Conservation (phyloP, 1,284 basidiomycete species). For the Coniferiporia weirii region DNA sequence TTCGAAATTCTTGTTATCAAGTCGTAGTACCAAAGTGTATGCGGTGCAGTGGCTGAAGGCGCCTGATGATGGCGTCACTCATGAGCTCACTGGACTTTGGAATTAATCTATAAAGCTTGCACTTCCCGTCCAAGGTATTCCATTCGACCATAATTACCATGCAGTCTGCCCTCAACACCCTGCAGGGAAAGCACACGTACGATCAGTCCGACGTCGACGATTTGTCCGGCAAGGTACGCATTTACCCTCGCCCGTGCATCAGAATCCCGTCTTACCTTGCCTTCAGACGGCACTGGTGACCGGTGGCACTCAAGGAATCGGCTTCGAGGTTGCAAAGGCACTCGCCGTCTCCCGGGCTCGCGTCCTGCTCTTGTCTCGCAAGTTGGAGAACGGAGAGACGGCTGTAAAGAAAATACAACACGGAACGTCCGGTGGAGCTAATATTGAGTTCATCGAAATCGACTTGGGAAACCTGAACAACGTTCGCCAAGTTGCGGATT, state of each 20-base stretch:
- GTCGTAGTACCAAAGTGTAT: no score
- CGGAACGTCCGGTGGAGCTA: no score
- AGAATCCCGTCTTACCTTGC: background rate
- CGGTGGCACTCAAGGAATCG: conserved; percentile 38
- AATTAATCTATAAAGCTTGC: no score
- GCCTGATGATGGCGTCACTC: no score
- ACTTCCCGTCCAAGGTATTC: background rate
- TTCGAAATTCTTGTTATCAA: no score
- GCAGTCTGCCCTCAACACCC: conserved; percentile 10
- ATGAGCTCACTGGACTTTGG: no score
- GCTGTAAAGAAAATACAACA: no score
- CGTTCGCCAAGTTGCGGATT: conserved; percentile 35
- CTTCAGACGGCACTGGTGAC: conserved; percentile 37
- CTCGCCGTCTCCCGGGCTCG: no score
- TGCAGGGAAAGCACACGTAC: conserved; percentile 4
- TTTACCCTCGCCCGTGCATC: background rate
- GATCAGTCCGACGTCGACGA: conserved; percentile 10
- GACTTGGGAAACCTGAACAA: conserved; percentile 35
- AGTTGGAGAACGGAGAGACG: no score
- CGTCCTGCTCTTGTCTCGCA: no score
- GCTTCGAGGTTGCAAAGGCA: conserved; percentile 31
- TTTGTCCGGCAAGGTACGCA: conserved; percentile 3
- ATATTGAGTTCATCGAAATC: conserved; percentile 22
- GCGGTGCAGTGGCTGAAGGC: no score
- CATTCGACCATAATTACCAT: conserved; percentile 1